phyloP scores from a whole-genome alignment of 2,329 filamentous ascomycete species.

The Neoarthrinium moseri region DNA sequence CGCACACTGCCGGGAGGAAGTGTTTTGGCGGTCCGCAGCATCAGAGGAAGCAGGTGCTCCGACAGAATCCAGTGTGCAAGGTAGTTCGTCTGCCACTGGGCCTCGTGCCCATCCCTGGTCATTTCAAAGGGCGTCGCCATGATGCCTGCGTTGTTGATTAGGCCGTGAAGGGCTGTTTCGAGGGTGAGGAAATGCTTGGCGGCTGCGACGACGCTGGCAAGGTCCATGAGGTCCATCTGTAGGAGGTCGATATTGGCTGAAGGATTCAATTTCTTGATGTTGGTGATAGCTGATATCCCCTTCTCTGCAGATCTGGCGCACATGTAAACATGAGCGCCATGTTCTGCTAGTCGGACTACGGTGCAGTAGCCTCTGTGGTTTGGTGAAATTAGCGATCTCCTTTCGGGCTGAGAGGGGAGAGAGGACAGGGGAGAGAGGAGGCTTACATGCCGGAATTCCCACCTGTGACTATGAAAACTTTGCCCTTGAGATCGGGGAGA shows the following conservation, averaged over 20 bases:
- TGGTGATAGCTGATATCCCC: constrained; percentile 27
- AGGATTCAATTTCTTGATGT: constrained; percentile 30
- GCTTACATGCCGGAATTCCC: constrained; percentile 44
- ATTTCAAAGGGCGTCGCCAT: constrained; percentile 30
- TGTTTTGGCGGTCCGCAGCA: constrained; percentile 27
- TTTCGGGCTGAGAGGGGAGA: constrained; percentile 8
- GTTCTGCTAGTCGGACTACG: constrained; percentile 32
- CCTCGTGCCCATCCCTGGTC: constrained; percentile 34
- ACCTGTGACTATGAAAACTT: constrained; percentile 43
- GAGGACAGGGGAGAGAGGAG: constrained; percentile 13
- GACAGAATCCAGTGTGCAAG: constrained; percentile 41
- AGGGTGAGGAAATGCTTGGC: constrained; percentile 26
- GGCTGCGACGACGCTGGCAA: constrained; percentile 33
- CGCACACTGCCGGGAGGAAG: constrained; percentile 21
- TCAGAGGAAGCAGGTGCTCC: constrained; percentile 33
- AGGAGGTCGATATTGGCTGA: constrained; percentile 31
- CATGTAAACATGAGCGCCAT: constrained; percentile 39
- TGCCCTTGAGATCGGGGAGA: constrained; percentile 40
- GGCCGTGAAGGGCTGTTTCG: constrained; percentile 29
- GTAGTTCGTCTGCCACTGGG: constrained; percentile 42
- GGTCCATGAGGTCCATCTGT: constrained; percentile 32
- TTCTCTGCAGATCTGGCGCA: constrained; percentile 34
- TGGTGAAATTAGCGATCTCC: constrained; percentile 12
- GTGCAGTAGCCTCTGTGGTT: constrained; percentile 31
- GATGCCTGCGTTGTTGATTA: constrained; percentile 31